Conservation (phyloP, 192 early-diverging fungal species). For the Oehlia diaphana region DNA sequence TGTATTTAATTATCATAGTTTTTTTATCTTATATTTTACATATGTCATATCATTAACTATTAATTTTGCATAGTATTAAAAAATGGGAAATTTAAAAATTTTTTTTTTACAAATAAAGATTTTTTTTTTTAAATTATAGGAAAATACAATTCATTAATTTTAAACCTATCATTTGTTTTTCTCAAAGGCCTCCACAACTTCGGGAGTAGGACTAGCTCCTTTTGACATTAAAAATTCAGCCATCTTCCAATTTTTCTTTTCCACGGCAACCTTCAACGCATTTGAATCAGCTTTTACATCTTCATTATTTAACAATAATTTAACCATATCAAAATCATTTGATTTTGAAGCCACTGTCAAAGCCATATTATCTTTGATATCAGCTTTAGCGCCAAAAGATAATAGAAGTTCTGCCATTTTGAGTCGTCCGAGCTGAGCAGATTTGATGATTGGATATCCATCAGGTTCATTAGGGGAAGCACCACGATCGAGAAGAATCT, state of each 20-base stretch:
- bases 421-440: constrained; percentile 34
- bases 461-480: constrained; percentile 37
- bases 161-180: not conserved
- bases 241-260: constrained; percentile 39
- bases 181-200: not conserved
- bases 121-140: not conserved
- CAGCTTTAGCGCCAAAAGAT: constrained; percentile 31
- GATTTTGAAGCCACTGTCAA: constrained; percentile 29
- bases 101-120: not conserved
- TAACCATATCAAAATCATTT: constrained; percentile 35
- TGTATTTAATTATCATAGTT: too few species aligned
- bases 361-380: constrained; percentile 37
- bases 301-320: constrained; percentile 37
- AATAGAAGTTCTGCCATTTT: constrained; percentile 37
- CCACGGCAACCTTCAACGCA: constrained; percentile 34
- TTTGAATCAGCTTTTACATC: constrained; percentile 35
- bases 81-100: too few species aligned
- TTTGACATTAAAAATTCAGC: constrained; percentile 37
- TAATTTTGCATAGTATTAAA: too few species aligned
- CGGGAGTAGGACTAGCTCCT: constrained; percentile 32
- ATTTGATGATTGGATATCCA: constrained; percentile 46
- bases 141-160: not conserved
- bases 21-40: too few species aligned
- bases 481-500: constrained; percentile 36
- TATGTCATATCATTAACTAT: too few species aligned